Base-by-base conservation (phyloP, 768 basidiomycete genomes). In the Mycena floridula region DNA sequence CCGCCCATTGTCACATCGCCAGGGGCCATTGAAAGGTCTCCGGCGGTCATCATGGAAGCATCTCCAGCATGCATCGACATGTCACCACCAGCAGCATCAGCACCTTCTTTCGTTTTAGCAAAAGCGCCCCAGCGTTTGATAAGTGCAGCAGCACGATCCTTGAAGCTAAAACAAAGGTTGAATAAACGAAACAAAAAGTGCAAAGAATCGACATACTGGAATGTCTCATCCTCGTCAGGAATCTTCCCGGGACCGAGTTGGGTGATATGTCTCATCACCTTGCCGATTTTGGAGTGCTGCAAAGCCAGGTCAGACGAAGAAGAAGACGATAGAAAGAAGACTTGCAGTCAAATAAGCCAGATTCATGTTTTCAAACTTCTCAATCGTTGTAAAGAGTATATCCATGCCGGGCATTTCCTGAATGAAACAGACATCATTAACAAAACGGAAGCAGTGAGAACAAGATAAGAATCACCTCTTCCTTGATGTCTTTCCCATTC, bases 231-330 rank as follows among this genome's bases (percentile, higher is more conserved):
- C n/a, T n/a, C n/a, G n/a, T n/a, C n/a, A 4, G 88, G 85, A 16
- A 89, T 76, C 54, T 69, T 74, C 15, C 72, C 69, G 26, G 67
- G 62, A 5, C 61, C 36, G 7, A 87, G 71, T 6, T 73, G 69
- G 22, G 81, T 70, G 54, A 93, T 87, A 63, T 89, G 87, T 54
- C 88, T 86, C 86, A 93, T 89, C 25, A 93, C 89, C 68, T 85
- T 85, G 62, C 79, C 81, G 51, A 88, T 85, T 63, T 89, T 88
- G 40, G 88, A 89, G 65, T 80, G 82, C 81, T 88, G 58, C 44
- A 52, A 48, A 15, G 3, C 18, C 18, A 15, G 13, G 32, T 35
- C 32, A 25, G 21, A 44, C 20, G 5, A 36, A 30, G 41, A 39
- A 16, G 23, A 38, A 37, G 32, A 30, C 40, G 37, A 23, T 20